These are phyloP conservation scores for Lentinula boryana DNA, from an alignment of 768 basidiomycete species.

Conservation along the genomic window DNA sequence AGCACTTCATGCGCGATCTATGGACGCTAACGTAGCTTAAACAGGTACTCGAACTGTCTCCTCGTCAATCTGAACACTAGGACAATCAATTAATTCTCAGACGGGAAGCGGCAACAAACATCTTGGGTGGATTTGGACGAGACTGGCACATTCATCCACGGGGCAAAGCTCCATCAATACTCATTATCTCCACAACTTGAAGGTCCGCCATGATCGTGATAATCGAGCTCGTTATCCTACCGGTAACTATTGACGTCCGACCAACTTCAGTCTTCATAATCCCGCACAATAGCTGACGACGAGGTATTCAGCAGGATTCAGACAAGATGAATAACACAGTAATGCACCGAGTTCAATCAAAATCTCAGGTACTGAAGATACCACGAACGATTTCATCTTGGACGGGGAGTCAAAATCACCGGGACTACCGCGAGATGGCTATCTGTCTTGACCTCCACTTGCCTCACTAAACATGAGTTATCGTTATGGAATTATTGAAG, in stretches of 20 bases:
- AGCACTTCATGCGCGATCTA: neutral
- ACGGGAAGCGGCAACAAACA: neutral
- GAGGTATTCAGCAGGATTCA: too few relatives aligned
- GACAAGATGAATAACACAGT: too few relatives aligned
- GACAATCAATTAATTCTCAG: neutral
- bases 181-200: neutral
- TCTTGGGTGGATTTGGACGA: neutral
- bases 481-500: too few relatives aligned
- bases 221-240: neutral
- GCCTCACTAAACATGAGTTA: too few relatives aligned
- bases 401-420: too few relatives aligned
- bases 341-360: too few relatives aligned
- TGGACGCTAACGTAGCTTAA: neutral
- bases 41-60: neutral
- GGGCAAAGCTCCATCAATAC: neutral
- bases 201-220: neutral
- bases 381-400: too few relatives aligned
- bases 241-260: neutral
- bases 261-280: too few relatives aligned
- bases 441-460: too few relatives aligned
- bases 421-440: too few relatives aligned
- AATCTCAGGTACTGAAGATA: too few relatives aligned
- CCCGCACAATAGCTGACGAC: too few relatives aligned
- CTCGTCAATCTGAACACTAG: neutral
- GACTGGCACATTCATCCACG: neutral